A percentile compares a stretch with the other conserved stretches of the same genome.
Evolutionary conservation across 179 eudicot genomes (phyloP).

Genomic region (Camellia oleifera): DNA sequence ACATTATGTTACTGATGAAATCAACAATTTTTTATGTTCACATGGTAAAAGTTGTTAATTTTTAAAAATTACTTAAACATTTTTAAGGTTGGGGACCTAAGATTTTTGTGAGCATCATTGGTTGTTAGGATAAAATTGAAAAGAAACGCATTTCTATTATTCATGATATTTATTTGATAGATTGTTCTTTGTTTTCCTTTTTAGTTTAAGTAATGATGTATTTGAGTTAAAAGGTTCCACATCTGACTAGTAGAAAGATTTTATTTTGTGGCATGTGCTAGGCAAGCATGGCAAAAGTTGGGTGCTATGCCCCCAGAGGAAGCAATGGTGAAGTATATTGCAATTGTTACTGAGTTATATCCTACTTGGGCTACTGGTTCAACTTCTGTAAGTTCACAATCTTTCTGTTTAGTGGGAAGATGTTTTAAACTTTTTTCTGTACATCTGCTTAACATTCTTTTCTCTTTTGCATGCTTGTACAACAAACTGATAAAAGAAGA

Average conservation of each 20-base stretch:
- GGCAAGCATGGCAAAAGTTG: conserved; percentile 98
- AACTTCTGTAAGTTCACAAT: conserved; percentile 50
- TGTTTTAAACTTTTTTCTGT: not conserved
- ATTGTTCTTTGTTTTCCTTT: not conserved
- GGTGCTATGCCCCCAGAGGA: conserved; percentile 99
- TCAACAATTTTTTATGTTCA: no score
- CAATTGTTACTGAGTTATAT: conserved; percentile 66
- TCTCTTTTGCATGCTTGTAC: not conserved
- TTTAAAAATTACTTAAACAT: no score
- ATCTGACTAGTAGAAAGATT: conserved; percentile 15
- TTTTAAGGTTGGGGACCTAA: not conserved
- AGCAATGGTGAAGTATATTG: conserved; percentile 90
- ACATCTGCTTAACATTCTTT: not conserved
- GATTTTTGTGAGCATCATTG: not conserved
- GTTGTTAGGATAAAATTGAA: not conserved
- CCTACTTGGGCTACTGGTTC: conserved; percentile 77
- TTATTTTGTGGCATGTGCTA: conserved; percentile 26
- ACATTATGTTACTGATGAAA: no score
- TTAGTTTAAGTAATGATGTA: not conserved
- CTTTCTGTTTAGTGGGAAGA: conserved; percentile 1
- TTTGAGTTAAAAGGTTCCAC: not conserved
- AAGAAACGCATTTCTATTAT: not conserved
- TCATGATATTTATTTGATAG: not conserved
- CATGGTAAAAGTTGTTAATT: no score
- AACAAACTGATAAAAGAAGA: conserved; percentile 40